A percentile compares a stretch with the other conserved stretches of the same genome.
Evolutionary conservation across 169 alveolate genomes (phyloP).

Genomic region (Plasmodium inui): DNA sequence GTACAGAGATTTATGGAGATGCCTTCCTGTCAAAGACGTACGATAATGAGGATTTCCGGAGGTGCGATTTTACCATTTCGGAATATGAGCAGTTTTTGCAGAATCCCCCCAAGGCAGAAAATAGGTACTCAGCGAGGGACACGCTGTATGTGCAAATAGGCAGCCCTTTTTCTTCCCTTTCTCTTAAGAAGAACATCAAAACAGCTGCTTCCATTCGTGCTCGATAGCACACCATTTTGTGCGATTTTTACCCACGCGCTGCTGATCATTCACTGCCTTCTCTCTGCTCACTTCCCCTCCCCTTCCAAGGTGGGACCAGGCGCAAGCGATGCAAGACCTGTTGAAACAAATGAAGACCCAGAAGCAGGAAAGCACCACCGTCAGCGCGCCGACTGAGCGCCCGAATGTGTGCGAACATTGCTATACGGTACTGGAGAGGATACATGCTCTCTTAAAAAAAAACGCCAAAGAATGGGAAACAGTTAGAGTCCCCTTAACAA

Average conservation of each 20-base stretch:
- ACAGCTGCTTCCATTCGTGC: background rate
- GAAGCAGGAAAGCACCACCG: conserved; percentile 42
- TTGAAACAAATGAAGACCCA: conserved; percentile 70
- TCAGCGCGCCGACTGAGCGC: conserved; percentile 1
- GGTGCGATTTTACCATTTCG: conserved; percentile 84
- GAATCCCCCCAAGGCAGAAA: conserved; percentile 90
- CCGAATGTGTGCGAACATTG: conserved; percentile 46
- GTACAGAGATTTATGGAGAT: conserved; percentile 91
- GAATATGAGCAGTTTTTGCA: conserved; percentile 86
- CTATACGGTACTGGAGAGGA: conserved; percentile 27
- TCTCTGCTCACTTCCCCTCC: background rate
- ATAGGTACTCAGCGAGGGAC: conserved; percentile 77
- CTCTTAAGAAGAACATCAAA: background rate
- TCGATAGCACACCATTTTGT: background rate
- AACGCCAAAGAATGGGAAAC: no score
- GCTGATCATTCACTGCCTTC: background rate
- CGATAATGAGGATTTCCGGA: conserved; percentile 89
- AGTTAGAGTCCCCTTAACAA: background rate
- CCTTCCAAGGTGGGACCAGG: conserved; percentile 63
- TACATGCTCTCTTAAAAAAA: background rate
- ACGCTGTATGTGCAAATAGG: conserved; percentile 1
- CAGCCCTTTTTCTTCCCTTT: background rate
- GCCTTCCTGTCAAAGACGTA: conserved; percentile 90
- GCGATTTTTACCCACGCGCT: background rate
- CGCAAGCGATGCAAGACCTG: conserved; percentile 74